phyloP scores from a whole-genome alignment of 768 basidiomycete genomes.

The Russula olivacea region DNA sequence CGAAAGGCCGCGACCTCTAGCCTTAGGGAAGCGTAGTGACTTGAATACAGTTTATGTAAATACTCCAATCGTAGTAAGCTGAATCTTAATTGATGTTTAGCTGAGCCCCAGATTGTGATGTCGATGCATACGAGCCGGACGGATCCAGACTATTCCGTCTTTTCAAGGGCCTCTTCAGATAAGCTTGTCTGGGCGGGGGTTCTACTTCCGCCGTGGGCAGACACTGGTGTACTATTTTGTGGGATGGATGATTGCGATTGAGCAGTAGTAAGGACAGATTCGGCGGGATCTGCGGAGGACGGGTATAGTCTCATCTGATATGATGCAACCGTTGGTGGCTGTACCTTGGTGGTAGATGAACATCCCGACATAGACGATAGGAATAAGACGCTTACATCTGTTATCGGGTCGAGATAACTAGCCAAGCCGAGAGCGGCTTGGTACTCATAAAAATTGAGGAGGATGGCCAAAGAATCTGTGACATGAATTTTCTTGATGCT shows the following conservation, averaged over 20 bases:
- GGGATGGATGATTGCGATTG: slow-evolving; percentile 12
- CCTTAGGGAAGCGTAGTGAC: not conserved
- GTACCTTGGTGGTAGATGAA: slow-evolving; percentile 18
- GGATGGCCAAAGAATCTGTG: slow-evolving; percentile 21
- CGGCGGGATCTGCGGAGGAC: slow-evolving; percentile 9
- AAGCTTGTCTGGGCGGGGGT: slow-evolving; percentile 16
- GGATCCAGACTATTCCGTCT: slow-evolving; percentile 7
- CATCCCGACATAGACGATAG: not conserved
- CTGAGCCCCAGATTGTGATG: slow-evolving; percentile 1
- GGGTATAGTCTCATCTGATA: slow-evolving; percentile 22
- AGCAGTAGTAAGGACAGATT: not conserved
- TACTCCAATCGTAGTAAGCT: not conserved
- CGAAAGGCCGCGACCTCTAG: not conserved
- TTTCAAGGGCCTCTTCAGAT: slow-evolving; percentile 13
- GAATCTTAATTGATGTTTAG: not conserved
- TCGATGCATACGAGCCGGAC: slow-evolving; percentile 7
- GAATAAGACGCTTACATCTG: slow-evolving; percentile 8
- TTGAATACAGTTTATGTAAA: not conserved
- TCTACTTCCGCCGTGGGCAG: slow-evolving; percentile 15
- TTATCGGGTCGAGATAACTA: slow-evolving; percentile 22
- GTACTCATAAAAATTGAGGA: slow-evolving; percentile 25
- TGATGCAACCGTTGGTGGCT: slow-evolving; percentile 18
- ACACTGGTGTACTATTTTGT: slow-evolving; percentile 21
- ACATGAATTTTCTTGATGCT: not conserved
- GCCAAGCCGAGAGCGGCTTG: slow-evolving; percentile 17